Conservation (phyloP, 352 stramenopile genomes). For the Pythium aphanidermatum region DNA sequence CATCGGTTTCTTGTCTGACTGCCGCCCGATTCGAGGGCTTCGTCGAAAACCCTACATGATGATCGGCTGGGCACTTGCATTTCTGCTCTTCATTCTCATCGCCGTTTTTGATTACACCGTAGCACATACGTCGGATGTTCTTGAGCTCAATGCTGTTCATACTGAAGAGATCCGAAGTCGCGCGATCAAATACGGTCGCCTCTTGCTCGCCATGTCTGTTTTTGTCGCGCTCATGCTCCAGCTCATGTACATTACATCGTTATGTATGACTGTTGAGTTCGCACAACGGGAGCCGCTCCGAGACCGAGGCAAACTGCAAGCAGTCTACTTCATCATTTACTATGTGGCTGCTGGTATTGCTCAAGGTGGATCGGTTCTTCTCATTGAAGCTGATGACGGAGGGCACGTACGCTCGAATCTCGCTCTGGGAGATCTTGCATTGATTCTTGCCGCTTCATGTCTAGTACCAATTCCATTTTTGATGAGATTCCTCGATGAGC, state of each 20-base stretch:
- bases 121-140: too few relatives aligned
- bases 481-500: neutral
- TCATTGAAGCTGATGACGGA: neutral
- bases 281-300: slow-evolving; percentile 21
- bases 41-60: slow-evolving; percentile 78
- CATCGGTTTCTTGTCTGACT: slow-evolving; percentile 65
- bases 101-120: neutral
- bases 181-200: too few relatives aligned
- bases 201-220: slow-evolving; percentile 13
- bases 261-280: slow-evolving; percentile 17
- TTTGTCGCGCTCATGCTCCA: slow-evolving; percentile 11
- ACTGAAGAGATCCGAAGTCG: too few relatives aligned
- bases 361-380: slow-evolving; percentile 8
- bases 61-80: slow-evolving; percentile 40
- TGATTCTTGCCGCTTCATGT: neutral
- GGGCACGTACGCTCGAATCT: neutral
- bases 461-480: neutral
- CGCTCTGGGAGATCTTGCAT: neutral
- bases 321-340: slow-evolving; percentile 14
- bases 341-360: slow-evolving; percentile 8
- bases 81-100: slow-evolving; percentile 5
- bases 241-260: slow-evolving; percentile 13
- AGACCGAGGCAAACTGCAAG: slow-evolving; percentile 17
- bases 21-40: slow-evolving; percentile 47
- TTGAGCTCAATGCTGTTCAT: too few relatives aligned